Evolutionary conservation across 768 basidiomycete genomes (phyloP).

Genomic region (Lyophyllum shimeji): DNA sequence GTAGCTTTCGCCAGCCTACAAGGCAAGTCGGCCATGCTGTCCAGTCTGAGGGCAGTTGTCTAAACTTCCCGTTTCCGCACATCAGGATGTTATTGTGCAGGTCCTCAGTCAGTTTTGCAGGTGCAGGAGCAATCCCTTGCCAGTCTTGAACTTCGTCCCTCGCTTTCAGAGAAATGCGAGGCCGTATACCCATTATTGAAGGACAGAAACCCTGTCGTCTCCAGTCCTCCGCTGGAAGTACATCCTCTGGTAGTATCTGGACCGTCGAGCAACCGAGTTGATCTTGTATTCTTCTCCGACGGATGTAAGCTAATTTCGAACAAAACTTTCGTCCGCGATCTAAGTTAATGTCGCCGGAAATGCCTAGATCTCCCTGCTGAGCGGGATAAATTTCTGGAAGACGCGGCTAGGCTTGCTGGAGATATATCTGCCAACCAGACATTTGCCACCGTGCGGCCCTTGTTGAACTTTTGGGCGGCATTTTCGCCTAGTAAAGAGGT

Average conservation of each 20-base stretch:
- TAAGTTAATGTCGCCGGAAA: background rate
- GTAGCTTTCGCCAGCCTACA: background rate
- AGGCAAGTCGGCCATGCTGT: background rate
- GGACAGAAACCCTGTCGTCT: conserved; percentile 1
- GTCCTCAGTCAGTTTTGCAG: background rate
- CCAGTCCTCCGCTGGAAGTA: conserved; percentile 50
- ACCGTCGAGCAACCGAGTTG: conserved; percentile 61
- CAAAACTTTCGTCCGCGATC: background rate
- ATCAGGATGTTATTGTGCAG: conserved; percentile 2
- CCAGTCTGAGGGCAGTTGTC: background rate
- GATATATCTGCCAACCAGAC: conserved; percentile 76
- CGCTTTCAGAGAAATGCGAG: conserved; percentile 1
- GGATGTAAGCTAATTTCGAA: conserved; percentile 57
- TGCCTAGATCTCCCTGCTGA: conserved; percentile 54
- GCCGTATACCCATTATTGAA: background rate
- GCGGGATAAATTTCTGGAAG: conserved; percentile 60
- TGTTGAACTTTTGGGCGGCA: conserved; percentile 82
- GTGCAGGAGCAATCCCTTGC: background rate
- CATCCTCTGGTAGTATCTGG: conserved; percentile 62
- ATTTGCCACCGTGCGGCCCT: conserved; percentile 70
- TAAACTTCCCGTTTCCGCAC: background rate
- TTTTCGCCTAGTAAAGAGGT: conserved; percentile 78
- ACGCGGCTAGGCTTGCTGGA: conserved; percentile 62
- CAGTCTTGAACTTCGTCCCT: background rate
- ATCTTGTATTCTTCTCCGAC: conserved; percentile 76